phyloP scores from a whole-genome alignment of 768 basidiomycete genomes.

The Cubamyces sp. region DNA sequence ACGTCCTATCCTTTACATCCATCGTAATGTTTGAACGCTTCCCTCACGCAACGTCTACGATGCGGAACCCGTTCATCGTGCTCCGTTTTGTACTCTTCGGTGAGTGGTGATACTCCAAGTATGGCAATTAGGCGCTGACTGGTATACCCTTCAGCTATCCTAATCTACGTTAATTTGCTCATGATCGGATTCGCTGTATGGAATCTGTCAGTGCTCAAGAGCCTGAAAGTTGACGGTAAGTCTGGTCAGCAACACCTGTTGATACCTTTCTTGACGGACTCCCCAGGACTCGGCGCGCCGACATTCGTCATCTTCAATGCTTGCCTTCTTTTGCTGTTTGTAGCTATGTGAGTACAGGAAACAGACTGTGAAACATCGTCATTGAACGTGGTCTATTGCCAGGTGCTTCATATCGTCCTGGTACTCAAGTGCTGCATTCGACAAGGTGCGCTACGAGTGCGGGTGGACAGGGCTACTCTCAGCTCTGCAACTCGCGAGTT shows the following conservation, averaged over 20 bases:
- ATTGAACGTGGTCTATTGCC: background rate
- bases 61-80: slow-evolving; percentile 59
- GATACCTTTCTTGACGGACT: background rate
- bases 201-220: slow-evolving; percentile 50
- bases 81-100: slow-evolving; percentile 62
- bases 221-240: slow-evolving; percentile 44
- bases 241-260: background rate
- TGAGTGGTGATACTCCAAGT: slow-evolving; percentile 34
- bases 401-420: slow-evolving; percentile 39
- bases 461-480: slow-evolving; percentile 55
- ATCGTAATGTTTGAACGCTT: slow-evolving; percentile 17
- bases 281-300: slow-evolving; percentile 50
- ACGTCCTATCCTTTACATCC: slow-evolving; percentile 5
- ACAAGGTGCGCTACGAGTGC: slow-evolving; percentile 54
- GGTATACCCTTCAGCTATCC: slow-evolving; percentile 41
- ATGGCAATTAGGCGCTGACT: background rate
- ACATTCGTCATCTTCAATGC: slow-evolving; percentile 54
- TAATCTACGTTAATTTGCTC: slow-evolving; percentile 55
- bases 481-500: slow-evolving; percentile 54
- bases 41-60: slow-evolving; percentile 19
- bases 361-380: background rate
- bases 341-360: slow-evolving; percentile 36
- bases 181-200: slow-evolving; percentile 59
- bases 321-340: slow-evolving; percentile 37
- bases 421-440: slow-evolving; percentile 39